Evolutionary conservation across 2,329 filamentous ascomycete genomes (phyloP), one percentile per base, ranked within the genome.

Genomic region (Pseudonectria foliicola): DNA sequence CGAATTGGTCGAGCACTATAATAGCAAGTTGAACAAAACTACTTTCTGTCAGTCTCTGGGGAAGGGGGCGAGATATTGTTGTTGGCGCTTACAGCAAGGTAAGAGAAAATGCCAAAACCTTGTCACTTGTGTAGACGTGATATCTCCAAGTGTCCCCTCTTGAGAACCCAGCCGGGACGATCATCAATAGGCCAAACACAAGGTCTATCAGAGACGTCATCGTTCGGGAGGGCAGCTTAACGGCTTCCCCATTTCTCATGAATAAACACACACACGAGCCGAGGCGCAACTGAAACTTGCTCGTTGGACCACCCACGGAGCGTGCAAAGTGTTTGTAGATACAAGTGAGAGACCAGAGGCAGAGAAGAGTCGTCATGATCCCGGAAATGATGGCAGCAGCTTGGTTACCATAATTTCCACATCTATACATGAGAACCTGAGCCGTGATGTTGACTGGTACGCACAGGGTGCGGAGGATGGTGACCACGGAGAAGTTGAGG

Each of bases 261-360:
- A 39, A 40, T 10, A 39, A 42, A 14, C 44, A 51, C 10, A 45
- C 40, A 7, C 49, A 49, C 27, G 31, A 38, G 6, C 48, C 49
- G n/a, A 52, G 5, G 18, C 18, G 18, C 18, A 21, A 8, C 18
- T 21, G 18, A 8, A 21, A 8, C 18, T 21, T 21, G 18, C 5
- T 21, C 5, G 18, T 5, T 8, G 18, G 5, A 8, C 18, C 8
- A 21, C 18, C 18, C 18, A 8, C 18, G 18, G 18, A 6, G 18
- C 8, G 18, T 8, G 8, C 8, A 5, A 21, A 21, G 18, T 5
- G 5, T 8, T 21, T 5, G 18, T 6, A 21, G 18, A 21, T 6
- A 8, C 18, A 21, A 21, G 8, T 6, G 5, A 21, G 5, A 8
- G 18, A 6, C 18, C 18, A 21, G 5, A 21, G 18, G 18, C 18